Evolutionary conservation across 495 filamentous ascomycete species (phyloP).

Genomic region (Aspergillus egyptiacus): DNA sequence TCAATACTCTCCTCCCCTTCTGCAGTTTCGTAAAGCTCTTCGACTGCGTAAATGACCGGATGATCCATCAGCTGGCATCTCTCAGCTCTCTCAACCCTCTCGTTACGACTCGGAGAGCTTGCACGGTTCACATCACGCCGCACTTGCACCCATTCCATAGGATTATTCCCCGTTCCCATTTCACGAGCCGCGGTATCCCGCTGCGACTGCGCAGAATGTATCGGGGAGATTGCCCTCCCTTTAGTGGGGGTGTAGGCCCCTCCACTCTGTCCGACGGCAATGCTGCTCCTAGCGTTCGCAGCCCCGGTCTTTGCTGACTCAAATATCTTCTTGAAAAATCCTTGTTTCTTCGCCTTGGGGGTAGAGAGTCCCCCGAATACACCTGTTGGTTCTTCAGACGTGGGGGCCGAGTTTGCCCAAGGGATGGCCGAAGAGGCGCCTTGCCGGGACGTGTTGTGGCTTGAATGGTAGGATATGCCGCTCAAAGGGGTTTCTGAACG

Average conservation of each 20-base stretch:
- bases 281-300: constrained; percentile 80
- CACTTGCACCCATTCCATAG: constrained; percentile 91
- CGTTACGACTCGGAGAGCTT: constrained; percentile 84
- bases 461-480: constrained; percentile 77
- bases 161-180: constrained; percentile 53
- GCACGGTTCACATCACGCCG: constrained; percentile 91
- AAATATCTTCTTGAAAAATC: constrained; percentile 94
- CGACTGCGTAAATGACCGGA: constrained; percentile 79
- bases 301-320: constrained; percentile 92
- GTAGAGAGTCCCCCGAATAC: constrained; percentile 75
- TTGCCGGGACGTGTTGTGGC: constrained; percentile 62
- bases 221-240: constrained; percentile 31
- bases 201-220: constrained; percentile 26
- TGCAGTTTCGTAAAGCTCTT: constrained; percentile 74
- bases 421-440: constrained; percentile 43
- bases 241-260: constrained; percentile 47
- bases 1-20: constrained; percentile 90
- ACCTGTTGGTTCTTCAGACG: constrained; percentile 42
- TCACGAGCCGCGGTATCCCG: constrained; percentile 57
- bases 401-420: constrained; percentile 34
- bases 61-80: constrained; percentile 93
- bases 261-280: constrained; percentile 56
- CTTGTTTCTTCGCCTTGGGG: constrained; percentile 84
- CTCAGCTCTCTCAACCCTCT: constrained; percentile 79
- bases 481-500: constrained; percentile 69